Percentiles rank a stretch among this genome's conserved stretches.
phyloP scores from a whole-genome alignment of 768 basidiomycete species.

The Tephrocybe sp. region DNA sequence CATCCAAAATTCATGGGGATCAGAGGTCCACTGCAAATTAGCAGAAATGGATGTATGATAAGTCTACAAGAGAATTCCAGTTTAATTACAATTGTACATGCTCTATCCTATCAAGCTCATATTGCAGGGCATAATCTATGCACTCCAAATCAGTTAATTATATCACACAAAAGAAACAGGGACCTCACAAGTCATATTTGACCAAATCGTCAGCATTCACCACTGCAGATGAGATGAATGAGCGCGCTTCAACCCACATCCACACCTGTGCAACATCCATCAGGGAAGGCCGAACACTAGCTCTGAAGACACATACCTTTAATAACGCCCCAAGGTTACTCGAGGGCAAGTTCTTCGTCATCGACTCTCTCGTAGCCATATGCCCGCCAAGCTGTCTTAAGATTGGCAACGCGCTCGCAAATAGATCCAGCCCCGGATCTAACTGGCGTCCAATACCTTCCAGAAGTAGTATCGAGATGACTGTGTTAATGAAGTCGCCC shows the following conservation, averaged over 20 bases:
- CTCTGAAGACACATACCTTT: slow-evolving; percentile 58
- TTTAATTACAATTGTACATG: neutral
- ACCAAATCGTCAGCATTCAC: slow-evolving; percentile 84
- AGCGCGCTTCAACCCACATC: slow-evolving; percentile 92
- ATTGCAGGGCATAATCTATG: slow-evolving; percentile 26
- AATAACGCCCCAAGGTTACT: slow-evolving; percentile 82
- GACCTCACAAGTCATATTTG: slow-evolving; percentile 82
- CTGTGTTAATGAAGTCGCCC: slow-evolving; percentile 97
- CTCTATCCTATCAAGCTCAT: slow-evolving; percentile 10
- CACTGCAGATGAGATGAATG: slow-evolving; percentile 77
- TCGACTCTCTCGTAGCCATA: slow-evolving; percentile 73
- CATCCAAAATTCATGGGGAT: too few species aligned
- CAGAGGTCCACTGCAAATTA: too few species aligned
- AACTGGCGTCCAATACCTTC: slow-evolving; percentile 96
- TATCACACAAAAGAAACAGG: slow-evolving; percentile 36
- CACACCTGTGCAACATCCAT: slow-evolving; percentile 57
- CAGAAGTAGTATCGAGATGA: slow-evolving; percentile 88
- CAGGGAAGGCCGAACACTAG: slow-evolving; percentile 1
- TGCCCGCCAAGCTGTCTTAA: slow-evolving; percentile 87
- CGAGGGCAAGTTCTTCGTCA: slow-evolving; percentile 56
- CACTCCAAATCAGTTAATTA: neutral
- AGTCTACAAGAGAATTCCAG: neutral
- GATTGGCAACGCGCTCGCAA: slow-evolving; percentile 94
- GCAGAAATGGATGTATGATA: neutral
- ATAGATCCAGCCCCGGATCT: slow-evolving; percentile 90